Conservation (phyloP, 2,329 filamentous ascomycete species). For the Raffaelea ambrosiae region DNA sequence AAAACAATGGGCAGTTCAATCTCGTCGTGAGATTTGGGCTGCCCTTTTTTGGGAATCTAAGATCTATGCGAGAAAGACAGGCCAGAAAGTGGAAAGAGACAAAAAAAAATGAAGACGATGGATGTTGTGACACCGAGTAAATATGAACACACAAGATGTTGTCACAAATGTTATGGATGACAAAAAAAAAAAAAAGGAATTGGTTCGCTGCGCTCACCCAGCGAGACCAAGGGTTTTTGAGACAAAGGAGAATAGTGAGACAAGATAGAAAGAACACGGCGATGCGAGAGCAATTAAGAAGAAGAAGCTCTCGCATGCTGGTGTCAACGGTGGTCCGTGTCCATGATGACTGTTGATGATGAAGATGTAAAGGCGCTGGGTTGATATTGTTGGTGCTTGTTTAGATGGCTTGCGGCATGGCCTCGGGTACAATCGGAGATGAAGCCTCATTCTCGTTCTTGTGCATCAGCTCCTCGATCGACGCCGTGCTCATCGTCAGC, state of each 20-base stretch:
- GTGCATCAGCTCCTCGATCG: constrained; percentile 22
- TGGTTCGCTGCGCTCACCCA: too few species aligned
- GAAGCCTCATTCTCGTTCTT: constrained; percentile 7
- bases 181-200: not conserved
- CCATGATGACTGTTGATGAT: too few species aligned
- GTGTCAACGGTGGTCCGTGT: too few species aligned
- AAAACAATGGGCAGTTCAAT: not conserved
- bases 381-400: not conserved
- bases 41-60: not conserved
- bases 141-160: too few species aligned
- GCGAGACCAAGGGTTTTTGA: not conserved
- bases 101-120: not conserved
- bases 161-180: too few species aligned
- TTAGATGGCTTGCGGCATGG: not conserved
- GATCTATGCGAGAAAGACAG: not conserved
- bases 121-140: not conserved
- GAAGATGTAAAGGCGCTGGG: too few species aligned
- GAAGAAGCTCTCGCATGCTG: too few species aligned
- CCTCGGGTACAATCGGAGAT: not conserved
- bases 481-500: constrained; percentile 44
- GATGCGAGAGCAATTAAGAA: too few species aligned
- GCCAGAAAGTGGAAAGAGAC: not conserved
- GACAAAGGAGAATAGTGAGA: not conserved
- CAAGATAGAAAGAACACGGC: not conserved
- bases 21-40: not conserved